phyloP scores from a whole-genome alignment of 225 moss, liverwort and hornwort genomes.

The Polytrichum commune region DNA sequence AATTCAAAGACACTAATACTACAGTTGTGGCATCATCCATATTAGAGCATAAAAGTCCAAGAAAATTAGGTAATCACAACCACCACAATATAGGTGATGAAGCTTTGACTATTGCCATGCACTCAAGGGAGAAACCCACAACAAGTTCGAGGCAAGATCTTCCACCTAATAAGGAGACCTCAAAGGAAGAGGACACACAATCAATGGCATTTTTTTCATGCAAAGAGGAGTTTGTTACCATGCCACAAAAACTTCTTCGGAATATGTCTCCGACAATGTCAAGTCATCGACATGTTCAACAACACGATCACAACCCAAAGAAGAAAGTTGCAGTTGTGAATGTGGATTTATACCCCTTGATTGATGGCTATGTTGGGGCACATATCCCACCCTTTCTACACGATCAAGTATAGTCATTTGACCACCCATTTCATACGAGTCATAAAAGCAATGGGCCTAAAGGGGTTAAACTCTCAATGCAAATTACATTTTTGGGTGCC shows the following conservation, averaged over 20 bases:
- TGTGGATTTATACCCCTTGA: background rate
- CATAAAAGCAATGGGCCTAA: too few species aligned
- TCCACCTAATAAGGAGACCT: background rate
- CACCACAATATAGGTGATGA: background rate
- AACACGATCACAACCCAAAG: background rate
- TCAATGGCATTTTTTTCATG: background rate
- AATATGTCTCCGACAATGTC: too few species aligned
- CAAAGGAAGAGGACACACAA: conserved; percentile 4
- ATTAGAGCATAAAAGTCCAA: too few species aligned
- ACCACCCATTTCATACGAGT: too few species aligned
- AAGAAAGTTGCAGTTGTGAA: background rate
- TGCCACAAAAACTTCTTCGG: background rate
- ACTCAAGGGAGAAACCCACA: background rate
- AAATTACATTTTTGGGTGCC: too few species aligned
- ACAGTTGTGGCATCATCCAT: background rate
- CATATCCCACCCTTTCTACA: conserved; percentile 7
- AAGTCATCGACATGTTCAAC: background rate
- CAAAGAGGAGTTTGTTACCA: background rate
- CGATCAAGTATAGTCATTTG: background rate
- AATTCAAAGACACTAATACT: background rate
- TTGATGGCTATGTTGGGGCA: background rate
- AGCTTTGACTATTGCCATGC: too few species aligned
- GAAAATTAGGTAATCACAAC: background rate
- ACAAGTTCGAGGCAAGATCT: background rate
- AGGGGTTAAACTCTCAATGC: too few species aligned